Conservation (phyloP, 495 filamentous ascomycete genomes). For the Neurospora hispaniola region DNA sequence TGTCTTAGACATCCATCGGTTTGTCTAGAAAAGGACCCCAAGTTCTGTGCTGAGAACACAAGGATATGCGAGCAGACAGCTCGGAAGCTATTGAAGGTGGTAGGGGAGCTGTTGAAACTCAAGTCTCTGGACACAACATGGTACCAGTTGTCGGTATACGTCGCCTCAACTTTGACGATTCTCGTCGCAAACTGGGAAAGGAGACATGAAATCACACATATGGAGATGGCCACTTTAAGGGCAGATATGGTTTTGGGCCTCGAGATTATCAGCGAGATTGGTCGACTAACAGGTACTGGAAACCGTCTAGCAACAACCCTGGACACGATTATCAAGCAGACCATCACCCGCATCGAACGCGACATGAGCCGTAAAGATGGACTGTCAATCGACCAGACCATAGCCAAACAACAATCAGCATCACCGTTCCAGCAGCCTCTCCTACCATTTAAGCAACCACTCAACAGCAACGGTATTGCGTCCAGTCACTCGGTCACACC, state of each 20-base stretch:
- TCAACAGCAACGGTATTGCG: background rate
- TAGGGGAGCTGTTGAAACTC: slow-evolving; percentile 45
- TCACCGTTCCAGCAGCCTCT: slow-evolving; percentile 6
- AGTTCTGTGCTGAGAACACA: slow-evolving; percentile 54
- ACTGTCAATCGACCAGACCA: slow-evolving; percentile 2
- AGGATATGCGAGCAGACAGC: slow-evolving; percentile 57
- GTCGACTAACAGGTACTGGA: slow-evolving; percentile 37
- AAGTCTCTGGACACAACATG: slow-evolving; percentile 75
- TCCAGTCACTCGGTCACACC: background rate
- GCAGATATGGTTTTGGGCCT: slow-evolving; percentile 62
- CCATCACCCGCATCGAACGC: slow-evolving; percentile 34
- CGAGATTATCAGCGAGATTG: slow-evolving; percentile 54
- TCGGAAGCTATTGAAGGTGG: slow-evolving; percentile 48
- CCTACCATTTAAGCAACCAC: background rate
- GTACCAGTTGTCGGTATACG: slow-evolving; percentile 59
- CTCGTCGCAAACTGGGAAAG: slow-evolving; percentile 61
- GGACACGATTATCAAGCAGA: slow-evolving; percentile 30
- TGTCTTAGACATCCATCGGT: slow-evolving; percentile 63
- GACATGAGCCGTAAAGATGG: slow-evolving; percentile 22
- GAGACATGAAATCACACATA: slow-evolving; percentile 42
- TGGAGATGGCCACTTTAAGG: slow-evolving; percentile 45
- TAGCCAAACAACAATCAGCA: slow-evolving; percentile 7
- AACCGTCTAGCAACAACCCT: slow-evolving; percentile 26
- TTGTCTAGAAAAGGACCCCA: slow-evolving; percentile 47
- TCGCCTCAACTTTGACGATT: slow-evolving; percentile 62